phyloP scores from a whole-genome alignment of 441 rosid genomes.

The Populus tomentosa region DNA sequence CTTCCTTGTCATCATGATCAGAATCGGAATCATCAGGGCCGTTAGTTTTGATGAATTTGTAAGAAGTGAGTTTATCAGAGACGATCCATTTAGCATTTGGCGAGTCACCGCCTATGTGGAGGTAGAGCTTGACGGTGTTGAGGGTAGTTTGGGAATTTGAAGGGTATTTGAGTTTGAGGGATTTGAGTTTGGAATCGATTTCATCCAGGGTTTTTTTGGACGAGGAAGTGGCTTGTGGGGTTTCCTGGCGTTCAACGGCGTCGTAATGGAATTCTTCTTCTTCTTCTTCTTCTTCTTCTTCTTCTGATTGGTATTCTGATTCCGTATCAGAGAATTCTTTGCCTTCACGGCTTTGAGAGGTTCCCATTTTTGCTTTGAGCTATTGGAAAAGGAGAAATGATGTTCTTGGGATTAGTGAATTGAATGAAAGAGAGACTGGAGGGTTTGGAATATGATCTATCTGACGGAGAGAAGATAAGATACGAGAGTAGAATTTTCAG shows the following conservation, averaged over 20 bases:
- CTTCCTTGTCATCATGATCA: constrained; percentile 20
- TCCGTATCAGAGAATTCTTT: constrained; percentile 69
- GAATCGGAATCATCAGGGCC: constrained; percentile 40
- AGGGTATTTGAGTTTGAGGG: constrained; percentile 78
- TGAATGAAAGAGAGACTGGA: too few relatives aligned
- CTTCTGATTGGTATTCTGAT: constrained; percentile 41
- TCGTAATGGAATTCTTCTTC: constrained; percentile 43
- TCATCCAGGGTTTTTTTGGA: constrained; percentile 51
- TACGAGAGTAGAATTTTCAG: neutral
- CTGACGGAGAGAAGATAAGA: neutral
- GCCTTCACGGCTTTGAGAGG: constrained; percentile 78
- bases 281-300: constrained; percentile 39
- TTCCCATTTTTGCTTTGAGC: constrained; percentile 47
- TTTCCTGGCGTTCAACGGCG: constrained; percentile 35
- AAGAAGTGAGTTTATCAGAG: constrained; percentile 62
- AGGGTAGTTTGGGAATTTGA: constrained; percentile 16
- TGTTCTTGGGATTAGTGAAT: neutral
- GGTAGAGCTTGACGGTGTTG: constrained; percentile 64
- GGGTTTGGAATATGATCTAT: neutral
- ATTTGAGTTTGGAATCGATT: constrained; percentile 70
- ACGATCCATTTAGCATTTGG: constrained; percentile 89
- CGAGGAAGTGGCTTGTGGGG: constrained; percentile 31
- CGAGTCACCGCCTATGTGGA: constrained; percentile 73
- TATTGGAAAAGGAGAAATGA: constrained; percentile 4
- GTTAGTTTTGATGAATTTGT: constrained; percentile 36